These are phyloP conservation scores for Turritis glabra DNA, from an alignment of 345 rosid genomes.

Conservation along the genomic window DNA sequence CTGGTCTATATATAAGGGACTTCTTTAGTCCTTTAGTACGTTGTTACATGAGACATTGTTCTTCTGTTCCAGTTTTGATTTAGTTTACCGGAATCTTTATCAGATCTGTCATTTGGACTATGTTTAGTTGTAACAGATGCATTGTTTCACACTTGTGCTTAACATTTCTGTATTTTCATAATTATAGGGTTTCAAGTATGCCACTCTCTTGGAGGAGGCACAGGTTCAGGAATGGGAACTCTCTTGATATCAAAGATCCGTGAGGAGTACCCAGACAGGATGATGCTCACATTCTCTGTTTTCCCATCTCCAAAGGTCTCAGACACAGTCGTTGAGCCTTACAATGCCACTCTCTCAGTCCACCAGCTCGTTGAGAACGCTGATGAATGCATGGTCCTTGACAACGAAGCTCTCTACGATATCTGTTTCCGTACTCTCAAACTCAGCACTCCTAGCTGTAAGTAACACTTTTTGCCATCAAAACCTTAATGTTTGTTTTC, in stretches of 20 bases:
- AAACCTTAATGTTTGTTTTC: neutral
- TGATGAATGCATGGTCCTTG: conserved; percentile 97
- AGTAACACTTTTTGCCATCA: conserved; percentile 28
- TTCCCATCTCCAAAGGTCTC: conserved; percentile 98
- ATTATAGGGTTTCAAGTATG: conserved; percentile 87
- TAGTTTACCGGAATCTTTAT: neutral
- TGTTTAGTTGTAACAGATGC: neutral
- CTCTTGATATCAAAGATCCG: conserved; percentile 29
- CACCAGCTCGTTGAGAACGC: conserved; percentile 97
- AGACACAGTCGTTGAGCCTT: conserved; percentile 98
- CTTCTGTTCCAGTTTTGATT: too few relatives aligned
- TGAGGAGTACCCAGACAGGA: conserved; percentile 31
- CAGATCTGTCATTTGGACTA: neutral
- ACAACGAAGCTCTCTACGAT: conserved; percentile 96
- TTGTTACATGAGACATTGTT: neutral
- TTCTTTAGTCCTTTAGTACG: neutral
- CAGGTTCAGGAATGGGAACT: conserved; percentile 35
- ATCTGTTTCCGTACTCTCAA: conserved; percentile 97
- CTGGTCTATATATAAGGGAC: neutral
- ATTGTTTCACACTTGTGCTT: neutral
- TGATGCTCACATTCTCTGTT: conserved; percentile 35
- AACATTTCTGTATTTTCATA: neutral
- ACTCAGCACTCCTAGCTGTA: conserved; percentile 98
- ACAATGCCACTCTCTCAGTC: conserved; percentile 96
- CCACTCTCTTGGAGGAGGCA: conserved; percentile 31